These are phyloP conservation scores for Cicer chorassanicum DNA, from an alignment of 306 rosid genomes.

Conservation along the genomic window DNA sequence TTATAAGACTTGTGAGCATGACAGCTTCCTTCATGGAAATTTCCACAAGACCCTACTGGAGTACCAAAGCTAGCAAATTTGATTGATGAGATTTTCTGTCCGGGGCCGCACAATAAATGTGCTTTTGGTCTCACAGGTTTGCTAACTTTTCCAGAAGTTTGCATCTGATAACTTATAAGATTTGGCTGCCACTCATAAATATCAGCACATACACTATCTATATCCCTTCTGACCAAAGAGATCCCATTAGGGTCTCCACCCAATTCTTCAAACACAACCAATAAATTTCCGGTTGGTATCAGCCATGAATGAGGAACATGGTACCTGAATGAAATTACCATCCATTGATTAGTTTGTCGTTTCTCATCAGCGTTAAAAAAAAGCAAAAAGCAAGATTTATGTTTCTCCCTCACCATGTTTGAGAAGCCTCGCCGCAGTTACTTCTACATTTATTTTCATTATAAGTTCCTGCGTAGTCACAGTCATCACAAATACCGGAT, in stretches of 20 bases:
- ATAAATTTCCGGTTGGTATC: slow-evolving; percentile 82
- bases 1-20: slow-evolving; percentile 92
- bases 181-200: slow-evolving; percentile 98
- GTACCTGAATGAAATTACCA: slow-evolving; percentile 80
- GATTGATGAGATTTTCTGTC: slow-evolving; percentile 86
- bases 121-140: slow-evolving; percentile 85
- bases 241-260: slow-evolving; percentile 93
- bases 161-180: slow-evolving; percentile 72
- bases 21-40: slow-evolving; percentile 83
- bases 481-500: slow-evolving; percentile 70
- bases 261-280: slow-evolving; percentile 92
- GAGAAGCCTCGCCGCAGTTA: slow-evolving; percentile 92
- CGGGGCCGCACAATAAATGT: slow-evolving; percentile 79
- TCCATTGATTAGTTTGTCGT: slow-evolving; percentile 36
- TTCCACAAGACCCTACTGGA: slow-evolving; percentile 88
- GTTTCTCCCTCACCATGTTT: slow-evolving; percentile 88
- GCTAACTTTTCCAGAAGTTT: slow-evolving; percentile 72
- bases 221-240: slow-evolving; percentile 79
- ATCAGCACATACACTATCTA: slow-evolving; percentile 83
- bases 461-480: slow-evolving; percentile 82
- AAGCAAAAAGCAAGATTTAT: not conserved
- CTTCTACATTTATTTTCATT: slow-evolving; percentile 77
- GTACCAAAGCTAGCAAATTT: slow-evolving; percentile 96
- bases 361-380: slow-evolving; percentile 13
- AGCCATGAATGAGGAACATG: slow-evolving; percentile 97